phyloP scores from a whole-genome alignment of 2,329 filamentous ascomycete genomes.

The Pestalotiopsis sp. region DNA sequence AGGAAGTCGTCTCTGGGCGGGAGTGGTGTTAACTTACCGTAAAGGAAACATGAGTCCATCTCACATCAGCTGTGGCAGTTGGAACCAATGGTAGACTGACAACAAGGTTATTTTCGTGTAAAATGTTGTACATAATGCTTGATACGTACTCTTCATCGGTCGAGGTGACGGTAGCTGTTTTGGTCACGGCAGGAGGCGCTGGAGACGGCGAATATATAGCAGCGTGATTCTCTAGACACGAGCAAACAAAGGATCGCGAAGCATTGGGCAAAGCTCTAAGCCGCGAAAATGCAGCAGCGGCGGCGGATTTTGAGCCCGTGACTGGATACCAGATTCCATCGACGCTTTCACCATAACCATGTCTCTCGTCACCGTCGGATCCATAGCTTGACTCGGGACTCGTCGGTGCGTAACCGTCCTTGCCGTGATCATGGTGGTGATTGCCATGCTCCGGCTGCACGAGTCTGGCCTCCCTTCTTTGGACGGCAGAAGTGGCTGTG shows the following conservation, averaged over 20 bases:
- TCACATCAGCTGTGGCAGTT: not conserved
- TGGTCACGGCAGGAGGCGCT: not conserved
- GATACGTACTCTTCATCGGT: not conserved
- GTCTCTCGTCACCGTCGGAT: not conserved
- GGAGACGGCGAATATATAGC: not conserved
- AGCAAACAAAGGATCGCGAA: not conserved
- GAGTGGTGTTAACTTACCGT: not conserved
- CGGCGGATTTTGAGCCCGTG: not conserved
- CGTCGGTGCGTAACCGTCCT: not conserved
- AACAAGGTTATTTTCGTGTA: not conserved
- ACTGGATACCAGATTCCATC: not conserved
- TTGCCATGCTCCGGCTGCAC: not conserved
- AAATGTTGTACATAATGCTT: not conserved
- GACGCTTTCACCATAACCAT: conserved; percentile 1
- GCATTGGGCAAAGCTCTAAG: not conserved
- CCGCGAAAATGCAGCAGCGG: not conserved
- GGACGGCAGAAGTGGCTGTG: not conserved
- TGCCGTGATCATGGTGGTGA: not conserved
- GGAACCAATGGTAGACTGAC: not conserved
- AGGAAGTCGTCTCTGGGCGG: not conserved
- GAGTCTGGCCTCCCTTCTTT: not conserved
- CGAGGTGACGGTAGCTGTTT: conserved; percentile 1
- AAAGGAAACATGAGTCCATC: not conserved
- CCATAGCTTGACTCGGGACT: not conserved
- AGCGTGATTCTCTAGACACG: not conserved